These are phyloP conservation scores for Emergomyces orientalis DNA, from an alignment of 2,329 filamentous ascomycete genomes.

Conservation along the genomic window DNA sequence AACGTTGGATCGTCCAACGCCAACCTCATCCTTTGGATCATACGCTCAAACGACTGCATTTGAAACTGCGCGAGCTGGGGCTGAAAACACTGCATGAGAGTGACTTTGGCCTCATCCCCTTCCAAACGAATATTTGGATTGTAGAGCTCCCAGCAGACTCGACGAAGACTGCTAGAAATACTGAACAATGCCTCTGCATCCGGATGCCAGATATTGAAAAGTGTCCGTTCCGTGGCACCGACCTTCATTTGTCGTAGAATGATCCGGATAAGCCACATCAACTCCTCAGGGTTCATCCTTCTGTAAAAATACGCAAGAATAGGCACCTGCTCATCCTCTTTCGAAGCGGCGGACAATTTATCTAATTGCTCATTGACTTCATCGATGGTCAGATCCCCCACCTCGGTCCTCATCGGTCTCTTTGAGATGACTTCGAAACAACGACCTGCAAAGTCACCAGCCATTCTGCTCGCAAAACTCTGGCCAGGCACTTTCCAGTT, in stretches of 20 bases:
- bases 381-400: constrained; percentile 72
- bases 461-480: constrained; percentile 52
- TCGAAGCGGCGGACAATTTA: constrained; percentile 60
- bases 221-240: constrained; percentile 75
- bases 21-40: constrained; percentile 59
- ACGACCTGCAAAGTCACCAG: constrained; percentile 84
- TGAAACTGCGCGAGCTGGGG: constrained; percentile 92
- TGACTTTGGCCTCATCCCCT: constrained; percentile 63
- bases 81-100: constrained; percentile 90
- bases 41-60: constrained; percentile 68
- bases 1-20: constrained; percentile 66
- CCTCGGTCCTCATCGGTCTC: constrained; percentile 62
- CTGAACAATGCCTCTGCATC: constrained; percentile 73
- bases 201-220: constrained; percentile 73
- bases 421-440: constrained; percentile 83
- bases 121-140: constrained; percentile 65
- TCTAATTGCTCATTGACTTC: constrained; percentile 86
- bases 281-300: constrained; percentile 84
- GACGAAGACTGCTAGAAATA: constrained; percentile 77
- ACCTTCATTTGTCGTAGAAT: constrained; percentile 72
- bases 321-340: constrained; percentile 73
- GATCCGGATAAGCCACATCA: constrained; percentile 91
- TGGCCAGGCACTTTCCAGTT: constrained; percentile 88
- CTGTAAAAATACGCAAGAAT: constrained; percentile 79
- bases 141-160: constrained; percentile 89